These are phyloP conservation scores for Colletotrichum liriopes DNA, from an alignment of 2,329 filamentous ascomycete genomes.

Conservation along the genomic window DNA sequence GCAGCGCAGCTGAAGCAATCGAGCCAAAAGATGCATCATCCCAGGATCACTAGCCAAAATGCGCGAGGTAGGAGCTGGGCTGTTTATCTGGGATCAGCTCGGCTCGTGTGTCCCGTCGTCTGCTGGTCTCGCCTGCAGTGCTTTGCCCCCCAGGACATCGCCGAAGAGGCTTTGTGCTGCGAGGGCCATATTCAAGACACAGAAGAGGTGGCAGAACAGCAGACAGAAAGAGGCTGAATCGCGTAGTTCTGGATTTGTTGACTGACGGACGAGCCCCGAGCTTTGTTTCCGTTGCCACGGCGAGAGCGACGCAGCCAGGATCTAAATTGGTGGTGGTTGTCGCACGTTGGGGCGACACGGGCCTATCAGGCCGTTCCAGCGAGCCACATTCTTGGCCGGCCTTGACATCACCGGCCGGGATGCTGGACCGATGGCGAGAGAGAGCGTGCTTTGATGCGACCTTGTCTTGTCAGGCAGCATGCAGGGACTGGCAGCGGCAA, in stretches of 20 bases:
- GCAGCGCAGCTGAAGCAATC: slow-evolving; percentile 23
- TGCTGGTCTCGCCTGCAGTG: background rate
- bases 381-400: slow-evolving; percentile 17
- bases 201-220: background rate
- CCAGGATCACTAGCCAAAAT: background rate
- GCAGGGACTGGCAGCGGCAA: slow-evolving; percentile 1
- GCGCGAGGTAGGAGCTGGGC: background rate
- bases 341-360: slow-evolving; percentile 36
- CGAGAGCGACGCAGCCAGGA: slow-evolving; percentile 27
- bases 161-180: background rate
- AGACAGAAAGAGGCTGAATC: background rate
- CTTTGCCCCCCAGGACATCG: background rate
- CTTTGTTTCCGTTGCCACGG: slow-evolving; percentile 38
- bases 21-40: slow-evolving; percentile 4
- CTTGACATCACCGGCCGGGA: slow-evolving; percentile 42
- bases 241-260: slow-evolving; percentile 31
- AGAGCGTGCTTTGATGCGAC: slow-evolving; percentile 18
- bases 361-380: slow-evolving; percentile 39
- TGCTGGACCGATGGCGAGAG: background rate
- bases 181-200: background rate
- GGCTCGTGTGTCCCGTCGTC: background rate
- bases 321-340: slow-evolving; percentile 27
- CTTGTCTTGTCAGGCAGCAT: background rate
- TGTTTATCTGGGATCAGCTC: background rate
- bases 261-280: slow-evolving; percentile 9